Base-by-base conservation (phyloP, 2,329 filamentous ascomycete species). In the Colletotrichum falcatum region DNA sequence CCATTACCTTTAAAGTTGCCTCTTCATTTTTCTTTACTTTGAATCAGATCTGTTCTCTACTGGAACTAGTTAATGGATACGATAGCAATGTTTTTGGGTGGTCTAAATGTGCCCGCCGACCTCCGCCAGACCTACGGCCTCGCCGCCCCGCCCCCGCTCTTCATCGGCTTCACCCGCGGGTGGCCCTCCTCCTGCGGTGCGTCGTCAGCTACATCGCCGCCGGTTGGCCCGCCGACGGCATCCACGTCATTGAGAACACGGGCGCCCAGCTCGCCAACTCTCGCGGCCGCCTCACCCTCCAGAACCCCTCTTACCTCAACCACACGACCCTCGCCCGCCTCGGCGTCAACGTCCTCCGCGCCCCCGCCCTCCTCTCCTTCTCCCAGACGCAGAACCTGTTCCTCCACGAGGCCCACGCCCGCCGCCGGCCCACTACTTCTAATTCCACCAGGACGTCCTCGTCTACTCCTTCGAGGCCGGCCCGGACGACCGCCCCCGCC, bases 211-310 rank as follows among this genome's bases (percentile, higher is more conserved):
- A 90, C 76, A 85, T 90, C 72, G 85, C 87, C 0, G 85, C 86
- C 3, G 88, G 88, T 59, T 90, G 88, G 87, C 88, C 87, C 1
- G 77, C 86, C 0, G 80, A 80, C 26, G 83, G 89, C 72, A 89
- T 90, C 70, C 86, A 86, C 72, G 84, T 90, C 2, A 78, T 90
- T 35, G 88, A 90, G 74, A 90, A 90, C 77, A 90, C 85, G 6
- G 87, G 87, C 7, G 84, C 84, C 18, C 86, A 88, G 75, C 79
- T 85, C 64, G 83, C 85, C 59, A 90, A 90, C 74, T 75, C 79
- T n/a, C 77, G 80, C 11, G 83, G 82, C 3, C 78, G 80, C 42
- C 80, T 89, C 4, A 81, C 82, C 0, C 79, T 86, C 0, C 84
- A 89, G 71, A 88, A 90, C 70, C 88, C 86, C 0, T 88, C 86